Conservation (phyloP, 1,139 yeast species). For the Candida tropicalis region DNA sequence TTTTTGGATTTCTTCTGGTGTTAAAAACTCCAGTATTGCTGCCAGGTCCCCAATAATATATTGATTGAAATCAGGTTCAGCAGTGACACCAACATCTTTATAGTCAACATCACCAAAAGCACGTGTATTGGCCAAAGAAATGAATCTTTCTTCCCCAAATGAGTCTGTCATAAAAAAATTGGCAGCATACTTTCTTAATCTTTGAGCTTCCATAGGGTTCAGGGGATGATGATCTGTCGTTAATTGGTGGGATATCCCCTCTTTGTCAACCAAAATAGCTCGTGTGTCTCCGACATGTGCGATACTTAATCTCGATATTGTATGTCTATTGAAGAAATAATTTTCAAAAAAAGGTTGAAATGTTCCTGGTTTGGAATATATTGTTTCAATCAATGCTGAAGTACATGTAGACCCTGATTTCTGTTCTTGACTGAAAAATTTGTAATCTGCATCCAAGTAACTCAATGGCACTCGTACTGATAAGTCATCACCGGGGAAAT, state of each 20-base stretch:
- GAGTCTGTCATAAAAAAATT: constrained; percentile 83
- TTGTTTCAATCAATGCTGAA: constrained; percentile 65
- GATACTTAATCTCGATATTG: constrained; percentile 70
- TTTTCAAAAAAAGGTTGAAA: constrained; percentile 37
- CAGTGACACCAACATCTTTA: constrained; percentile 81
- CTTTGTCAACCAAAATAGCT: constrained; percentile 75
- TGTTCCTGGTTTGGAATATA: constrained; percentile 37
- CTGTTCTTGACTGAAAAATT: constrained; percentile 32
- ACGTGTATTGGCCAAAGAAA: constrained; percentile 86
- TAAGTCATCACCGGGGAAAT: constrained; percentile 49
- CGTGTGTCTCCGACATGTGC: constrained; percentile 97
- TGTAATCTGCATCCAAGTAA: constrained; percentile 62
- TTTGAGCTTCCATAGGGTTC: constrained; percentile 71
- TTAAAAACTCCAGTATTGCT: constrained; percentile 34
- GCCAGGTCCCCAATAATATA: constrained; percentile 59
- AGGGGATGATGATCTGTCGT: constrained; percentile 88
- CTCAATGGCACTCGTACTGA: constrained; percentile 62
- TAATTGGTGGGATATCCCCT: constrained; percentile 77
- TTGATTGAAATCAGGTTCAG: constrained; percentile 87
- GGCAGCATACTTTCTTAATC: constrained; percentile 72
- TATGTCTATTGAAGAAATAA: constrained; percentile 70
- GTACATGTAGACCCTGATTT: constrained; percentile 86
- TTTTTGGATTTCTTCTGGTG: constrained; percentile 40
- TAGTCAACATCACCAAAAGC: constrained; percentile 87
- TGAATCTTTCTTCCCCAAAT: constrained; percentile 88